Percentiles rank a stretch among this genome's conserved stretches.
Evolutionary conservation across 257 asterid species (phyloP).

Genomic region (Capsicum pubescens): DNA sequence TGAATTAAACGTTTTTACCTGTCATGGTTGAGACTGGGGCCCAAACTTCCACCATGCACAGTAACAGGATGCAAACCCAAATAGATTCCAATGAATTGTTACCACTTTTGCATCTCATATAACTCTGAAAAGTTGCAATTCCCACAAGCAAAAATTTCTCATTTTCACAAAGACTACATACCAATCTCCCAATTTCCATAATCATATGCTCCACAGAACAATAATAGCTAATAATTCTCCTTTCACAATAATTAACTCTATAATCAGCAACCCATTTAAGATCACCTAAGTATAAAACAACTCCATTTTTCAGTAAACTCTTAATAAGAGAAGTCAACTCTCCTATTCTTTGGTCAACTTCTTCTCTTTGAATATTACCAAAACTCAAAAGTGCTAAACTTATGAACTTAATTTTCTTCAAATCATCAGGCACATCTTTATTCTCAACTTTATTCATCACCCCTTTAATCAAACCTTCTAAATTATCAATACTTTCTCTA

Average conservation of each 20-base stretch:
- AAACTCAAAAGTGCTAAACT: slow-evolving; percentile 60
- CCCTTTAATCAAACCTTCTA: slow-evolving; percentile 54
- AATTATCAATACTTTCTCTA: slow-evolving; percentile 55
- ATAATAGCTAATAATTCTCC: slow-evolving; percentile 34
- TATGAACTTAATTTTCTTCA: slow-evolving; percentile 62
- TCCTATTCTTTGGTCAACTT: slow-evolving; percentile 32
- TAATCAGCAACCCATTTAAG: slow-evolving; percentile 78
- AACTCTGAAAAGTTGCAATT: too few species aligned
- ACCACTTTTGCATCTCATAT: too few species aligned
- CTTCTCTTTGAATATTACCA: slow-evolving; percentile 57
- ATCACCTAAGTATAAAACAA: slow-evolving; percentile 79
- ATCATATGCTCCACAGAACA: too few species aligned
- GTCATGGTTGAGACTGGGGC: slow-evolving; percentile 59
- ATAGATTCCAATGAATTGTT: slow-evolving; percentile 9
- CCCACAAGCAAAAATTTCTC: too few species aligned
- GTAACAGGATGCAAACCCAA: slow-evolving; percentile 81
- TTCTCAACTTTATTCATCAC: slow-evolving; percentile 63
- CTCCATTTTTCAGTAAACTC: slow-evolving; percentile 65
- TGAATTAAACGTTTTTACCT: slow-evolving; percentile 41
- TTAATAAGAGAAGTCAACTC: slow-evolving; percentile 59
- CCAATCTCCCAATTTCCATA: too few species aligned
- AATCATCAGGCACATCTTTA: slow-evolving; percentile 50
- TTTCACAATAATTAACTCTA: slow-evolving; percentile 43
- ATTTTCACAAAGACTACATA: too few species aligned
- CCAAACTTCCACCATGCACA: slow-evolving; percentile 63